These are phyloP conservation scores for Dictyostelium brefeldianum DNA, from an alignment of 78 protist species.

Conservation along the genomic window DNA sequence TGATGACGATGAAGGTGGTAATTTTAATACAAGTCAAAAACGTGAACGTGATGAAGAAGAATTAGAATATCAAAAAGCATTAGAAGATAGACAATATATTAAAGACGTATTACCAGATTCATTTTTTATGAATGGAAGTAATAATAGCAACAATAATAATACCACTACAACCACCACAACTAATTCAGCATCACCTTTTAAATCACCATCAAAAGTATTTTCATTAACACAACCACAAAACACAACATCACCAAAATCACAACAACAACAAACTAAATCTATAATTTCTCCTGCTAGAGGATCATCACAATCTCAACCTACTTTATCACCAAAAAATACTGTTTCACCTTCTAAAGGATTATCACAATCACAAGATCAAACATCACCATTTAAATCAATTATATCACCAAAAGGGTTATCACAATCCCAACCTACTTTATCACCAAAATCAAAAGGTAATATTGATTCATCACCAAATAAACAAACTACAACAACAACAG, in stretches of 20 bases:
- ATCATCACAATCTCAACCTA: background rate
- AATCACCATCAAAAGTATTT: background rate
- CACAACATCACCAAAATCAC: background rate
- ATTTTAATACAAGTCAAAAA: background rate
- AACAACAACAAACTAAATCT: background rate
- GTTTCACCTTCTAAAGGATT: background rate
- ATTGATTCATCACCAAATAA: background rate
- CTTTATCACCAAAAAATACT: background rate
- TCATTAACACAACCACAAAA: no score
- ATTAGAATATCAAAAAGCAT: background rate
- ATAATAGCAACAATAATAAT: background rate
- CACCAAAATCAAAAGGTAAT: background rate
- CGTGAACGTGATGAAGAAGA: background rate
- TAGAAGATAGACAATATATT: background rate
- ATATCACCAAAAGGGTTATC: background rate
- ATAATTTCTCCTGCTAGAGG: background rate
- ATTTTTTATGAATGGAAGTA: background rate
- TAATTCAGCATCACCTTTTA: background rate
- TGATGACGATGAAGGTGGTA: background rate
- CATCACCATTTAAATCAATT: conserved; percentile 5
- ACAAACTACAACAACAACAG: background rate
- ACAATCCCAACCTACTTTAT: background rate
- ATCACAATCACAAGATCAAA: background rate
- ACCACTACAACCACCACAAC: background rate
- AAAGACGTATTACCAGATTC: conserved; percentile 16